Evolutionary conservation across 176 grass and related monocot genomes (phyloP).

Genomic region (Calamus simplicifolius): DNA sequence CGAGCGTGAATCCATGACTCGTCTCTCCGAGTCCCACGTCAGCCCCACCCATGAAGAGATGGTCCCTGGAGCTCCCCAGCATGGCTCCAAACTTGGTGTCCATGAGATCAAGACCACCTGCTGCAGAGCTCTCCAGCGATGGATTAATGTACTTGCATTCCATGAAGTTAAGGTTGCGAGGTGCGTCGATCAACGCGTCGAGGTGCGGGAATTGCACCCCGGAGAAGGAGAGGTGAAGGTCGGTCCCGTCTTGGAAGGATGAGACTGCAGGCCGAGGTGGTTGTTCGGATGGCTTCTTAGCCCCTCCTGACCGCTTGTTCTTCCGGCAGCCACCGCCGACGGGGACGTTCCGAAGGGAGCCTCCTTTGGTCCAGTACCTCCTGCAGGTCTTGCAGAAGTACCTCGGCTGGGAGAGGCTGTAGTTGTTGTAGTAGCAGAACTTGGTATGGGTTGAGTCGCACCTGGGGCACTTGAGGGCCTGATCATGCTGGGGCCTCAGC

Average conservation of each 20-base stretch:
- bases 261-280: neutral
- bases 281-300: conserved; percentile 35
- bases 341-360: conserved; percentile 80
- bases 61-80: neutral
- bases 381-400: conserved; percentile 99
- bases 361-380: conserved; percentile 94
- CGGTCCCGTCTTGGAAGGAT: conserved; percentile 10
- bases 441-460: conserved; percentile 92
- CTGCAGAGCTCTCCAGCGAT: neutral
- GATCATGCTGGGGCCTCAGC: conserved; percentile 71
- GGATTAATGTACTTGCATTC: conserved; percentile 3
- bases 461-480: conserved; percentile 86
- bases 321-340: conserved; percentile 88
- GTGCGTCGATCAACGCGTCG: neutral
- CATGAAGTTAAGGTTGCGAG: neutral
- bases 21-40: neutral
- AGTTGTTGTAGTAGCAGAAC: conserved; percentile 99
- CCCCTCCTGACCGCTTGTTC: conserved; percentile 54
- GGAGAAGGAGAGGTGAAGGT: conserved; percentile 56
- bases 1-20: conserved; percentile 3
- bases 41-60: conserved; percentile 1
- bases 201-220: neutral
- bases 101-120: neutral
- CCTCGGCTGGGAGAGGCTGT: conserved; percentile 88
- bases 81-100: neutral